Conservation (phyloP, 2,329 filamentous ascomycete species). For the Plectosphaerella cucumerina region DNA sequence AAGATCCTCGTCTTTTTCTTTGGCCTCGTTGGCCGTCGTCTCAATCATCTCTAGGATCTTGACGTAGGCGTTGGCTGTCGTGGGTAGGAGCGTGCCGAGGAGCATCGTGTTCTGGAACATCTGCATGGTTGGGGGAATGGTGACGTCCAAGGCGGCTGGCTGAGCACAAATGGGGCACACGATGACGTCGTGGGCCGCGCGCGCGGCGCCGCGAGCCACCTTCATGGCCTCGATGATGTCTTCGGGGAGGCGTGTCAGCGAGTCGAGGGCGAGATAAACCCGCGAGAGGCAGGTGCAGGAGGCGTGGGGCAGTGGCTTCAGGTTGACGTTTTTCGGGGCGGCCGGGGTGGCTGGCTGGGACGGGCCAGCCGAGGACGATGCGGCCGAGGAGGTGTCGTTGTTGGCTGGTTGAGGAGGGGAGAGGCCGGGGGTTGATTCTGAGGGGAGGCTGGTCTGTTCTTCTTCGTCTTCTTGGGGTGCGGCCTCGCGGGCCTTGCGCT, state of each 20-base stretch:
- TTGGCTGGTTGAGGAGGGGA: constrained; percentile 4
- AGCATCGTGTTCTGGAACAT: constrained; percentile 56
- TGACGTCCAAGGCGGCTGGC: constrained; percentile 27
- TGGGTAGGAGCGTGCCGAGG: constrained; percentile 52
- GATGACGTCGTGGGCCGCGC: constrained; percentile 45
- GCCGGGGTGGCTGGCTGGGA: background rate
- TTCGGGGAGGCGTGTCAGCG: constrained; percentile 40
- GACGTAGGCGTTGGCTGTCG: constrained; percentile 54
- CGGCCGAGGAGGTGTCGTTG: constrained; percentile 1
- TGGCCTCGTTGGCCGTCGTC: constrained; percentile 40
- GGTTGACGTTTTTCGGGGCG: constrained; percentile 4
- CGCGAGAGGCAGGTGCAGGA: constrained; percentile 44
- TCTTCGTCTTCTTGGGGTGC: too few species aligned
- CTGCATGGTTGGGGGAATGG: constrained; percentile 37
- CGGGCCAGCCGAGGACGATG: constrained; percentile 5
- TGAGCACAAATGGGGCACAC: constrained; percentile 46
- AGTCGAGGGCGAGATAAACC: constrained; percentile 47
- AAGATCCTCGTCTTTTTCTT: constrained; percentile 33
- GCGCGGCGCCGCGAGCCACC: constrained; percentile 42
- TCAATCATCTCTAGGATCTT: constrained; percentile 52
- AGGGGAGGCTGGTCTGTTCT: too few species aligned
- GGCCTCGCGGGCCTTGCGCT: background rate
- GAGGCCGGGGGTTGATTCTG: background rate
- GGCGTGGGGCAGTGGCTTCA: constrained; percentile 7
- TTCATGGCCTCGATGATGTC: constrained; percentile 42